These are phyloP conservation scores for Sarocladium brachiariae DNA, from an alignment of 2,329 filamentous ascomycete species.

Conservation along the genomic window DNA sequence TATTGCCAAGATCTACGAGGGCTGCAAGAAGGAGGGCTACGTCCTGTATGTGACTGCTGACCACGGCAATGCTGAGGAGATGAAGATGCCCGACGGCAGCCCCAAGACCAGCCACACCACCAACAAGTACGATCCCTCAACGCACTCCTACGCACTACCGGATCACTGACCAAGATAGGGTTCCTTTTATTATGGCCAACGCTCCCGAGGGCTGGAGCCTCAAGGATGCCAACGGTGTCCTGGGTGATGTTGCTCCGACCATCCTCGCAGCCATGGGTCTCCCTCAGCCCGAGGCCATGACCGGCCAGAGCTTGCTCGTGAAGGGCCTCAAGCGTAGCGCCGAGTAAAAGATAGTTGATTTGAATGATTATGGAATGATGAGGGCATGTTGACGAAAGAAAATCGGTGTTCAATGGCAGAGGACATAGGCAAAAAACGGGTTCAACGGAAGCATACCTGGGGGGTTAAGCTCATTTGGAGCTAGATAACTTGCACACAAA, in stretches of 20 bases:
- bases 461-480: neutral
- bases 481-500: neutral
- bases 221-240: slow-evolving; percentile 67
- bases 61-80: slow-evolving; percentile 98
- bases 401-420: neutral
- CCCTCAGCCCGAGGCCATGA: slow-evolving; percentile 87
- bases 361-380: slow-evolving; percentile 4
- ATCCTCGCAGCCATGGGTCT: slow-evolving; percentile 86
- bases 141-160: neutral
- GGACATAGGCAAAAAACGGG: neutral
- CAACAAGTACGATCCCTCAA: slow-evolving; percentile 57
- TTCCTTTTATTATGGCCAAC: slow-evolving; percentile 97
- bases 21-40: slow-evolving; percentile 89
- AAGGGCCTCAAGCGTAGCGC: slow-evolving; percentile 49
- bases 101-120: slow-evolving; percentile 98
- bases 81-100: slow-evolving; percentile 92
- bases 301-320: slow-evolving; percentile 73
- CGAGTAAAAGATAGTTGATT: slow-evolving; percentile 15
- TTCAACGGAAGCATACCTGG: neutral
- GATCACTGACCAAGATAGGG: slow-evolving; percentile 25
- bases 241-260: slow-evolving; percentile 96
- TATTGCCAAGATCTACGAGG: slow-evolving; percentile 87
- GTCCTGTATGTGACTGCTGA: slow-evolving; percentile 93
- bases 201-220: slow-evolving; percentile 84
- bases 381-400: neutral